Evolutionary conservation across 176 grass and related monocot species (phyloP).

Genomic region (Raddia guianensis): DNA sequence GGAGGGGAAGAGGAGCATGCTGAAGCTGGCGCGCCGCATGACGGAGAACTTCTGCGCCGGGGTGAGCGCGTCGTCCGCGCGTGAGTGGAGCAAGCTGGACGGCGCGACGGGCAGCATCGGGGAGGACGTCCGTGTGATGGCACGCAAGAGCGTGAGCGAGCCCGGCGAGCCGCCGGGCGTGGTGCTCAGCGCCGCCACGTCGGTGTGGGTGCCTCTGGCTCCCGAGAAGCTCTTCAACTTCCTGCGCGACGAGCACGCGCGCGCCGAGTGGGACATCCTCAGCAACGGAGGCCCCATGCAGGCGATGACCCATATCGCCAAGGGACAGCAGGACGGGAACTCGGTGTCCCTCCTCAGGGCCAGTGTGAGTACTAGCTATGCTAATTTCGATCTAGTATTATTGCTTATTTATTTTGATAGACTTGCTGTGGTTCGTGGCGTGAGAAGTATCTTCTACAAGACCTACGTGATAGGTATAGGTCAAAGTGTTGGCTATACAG

Average conservation of each 20-base stretch:
- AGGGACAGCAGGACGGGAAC: constrained; percentile 82
- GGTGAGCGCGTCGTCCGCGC: constrained; percentile 68
- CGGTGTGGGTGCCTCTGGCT: constrained; percentile 75
- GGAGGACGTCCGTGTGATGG: constrained; percentile 77
- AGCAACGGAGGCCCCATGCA: constrained; percentile 95
- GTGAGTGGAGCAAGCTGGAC: constrained; percentile 74
- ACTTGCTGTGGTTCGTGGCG: background rate
- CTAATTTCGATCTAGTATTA: background rate
- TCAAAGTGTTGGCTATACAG: too few species aligned
- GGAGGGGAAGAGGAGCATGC: constrained; percentile 80
- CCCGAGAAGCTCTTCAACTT: constrained; percentile 71
- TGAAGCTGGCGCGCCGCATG: constrained; percentile 89
- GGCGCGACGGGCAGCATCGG: constrained; percentile 52
- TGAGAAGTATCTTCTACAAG: too few species aligned
- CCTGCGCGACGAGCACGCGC: constrained; percentile 67
- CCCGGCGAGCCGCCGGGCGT: constrained; percentile 79
- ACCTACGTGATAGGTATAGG: too few species aligned
- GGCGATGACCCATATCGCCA: constrained; percentile 86
- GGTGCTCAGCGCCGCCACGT: constrained; percentile 81
- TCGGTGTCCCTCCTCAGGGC: constrained; percentile 87
- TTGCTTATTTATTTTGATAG: background rate
- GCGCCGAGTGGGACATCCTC: constrained; percentile 87
- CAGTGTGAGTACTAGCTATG: constrained; percentile 61
- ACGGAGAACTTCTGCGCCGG: constrained; percentile 74
- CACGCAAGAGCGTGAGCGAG: constrained; percentile 68